A percentile compares a stretch with the other conserved stretches of the same genome.
phyloP scores from a whole-genome alignment of 257 asterid genomes.

The Fraxinus quadrangulata region DNA sequence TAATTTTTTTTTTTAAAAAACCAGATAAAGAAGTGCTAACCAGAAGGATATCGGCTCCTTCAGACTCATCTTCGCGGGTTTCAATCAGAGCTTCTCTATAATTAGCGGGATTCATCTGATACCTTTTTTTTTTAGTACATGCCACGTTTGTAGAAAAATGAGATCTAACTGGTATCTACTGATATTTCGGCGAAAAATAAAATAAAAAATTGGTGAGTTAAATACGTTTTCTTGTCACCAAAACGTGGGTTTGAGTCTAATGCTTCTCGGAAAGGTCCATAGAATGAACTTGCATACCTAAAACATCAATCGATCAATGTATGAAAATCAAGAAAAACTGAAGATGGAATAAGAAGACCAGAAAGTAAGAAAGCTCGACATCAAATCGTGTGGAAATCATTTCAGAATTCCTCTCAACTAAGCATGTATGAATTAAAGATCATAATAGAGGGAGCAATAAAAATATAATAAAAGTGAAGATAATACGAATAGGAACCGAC shows the following conservation, averaged over 20 bases:
- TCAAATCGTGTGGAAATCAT: not conserved
- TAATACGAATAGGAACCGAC: constrained; percentile 36
- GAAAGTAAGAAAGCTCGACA: constrained; percentile 1
- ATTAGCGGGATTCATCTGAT: constrained; percentile 98
- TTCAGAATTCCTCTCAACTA: not conserved
- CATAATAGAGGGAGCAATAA: not conserved
- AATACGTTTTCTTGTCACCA: constrained; percentile 95
- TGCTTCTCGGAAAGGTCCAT: constrained; percentile 96
- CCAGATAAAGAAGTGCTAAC: constrained; percentile 42
- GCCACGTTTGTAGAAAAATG: constrained; percentile 21
- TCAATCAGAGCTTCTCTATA: constrained; percentile 88
- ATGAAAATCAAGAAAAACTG: not conserved
- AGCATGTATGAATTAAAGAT: not conserved
- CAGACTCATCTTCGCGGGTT: constrained; percentile 82
- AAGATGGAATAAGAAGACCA: not conserved
- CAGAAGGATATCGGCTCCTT: constrained; percentile 98
- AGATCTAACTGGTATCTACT: constrained; percentile 17
- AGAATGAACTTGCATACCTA: constrained; percentile 94
- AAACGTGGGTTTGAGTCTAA: constrained; percentile 94
- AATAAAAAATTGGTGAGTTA: constrained; percentile 15
- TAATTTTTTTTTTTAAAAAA: not conserved
- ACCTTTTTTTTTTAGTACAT: constrained; percentile 44
- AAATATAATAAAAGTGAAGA: constrained; percentile 14
- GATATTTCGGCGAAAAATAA: not conserved
- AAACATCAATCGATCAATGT: constrained; percentile 22